Conservation (phyloP, 192 early-diverging fungal genomes). For the Chytriomyces hyalinus region DNA sequence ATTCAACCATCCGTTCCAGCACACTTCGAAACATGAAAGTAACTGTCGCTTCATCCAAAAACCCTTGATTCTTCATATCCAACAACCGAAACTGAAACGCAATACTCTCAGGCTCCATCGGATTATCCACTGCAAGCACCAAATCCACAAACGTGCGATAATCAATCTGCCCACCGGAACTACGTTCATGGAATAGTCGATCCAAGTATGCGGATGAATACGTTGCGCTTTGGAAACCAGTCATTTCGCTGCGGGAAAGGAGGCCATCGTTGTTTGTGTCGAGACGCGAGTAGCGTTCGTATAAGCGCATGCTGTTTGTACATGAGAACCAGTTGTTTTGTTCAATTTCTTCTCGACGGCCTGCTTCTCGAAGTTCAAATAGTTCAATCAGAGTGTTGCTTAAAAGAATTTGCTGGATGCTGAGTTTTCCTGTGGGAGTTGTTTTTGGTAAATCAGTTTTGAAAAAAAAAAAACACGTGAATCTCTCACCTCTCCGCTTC, state of each 20-base stretch:
- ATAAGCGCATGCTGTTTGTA: not conserved
- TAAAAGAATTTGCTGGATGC: constrained; percentile 55
- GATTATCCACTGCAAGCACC: constrained; percentile 59
- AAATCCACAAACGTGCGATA: constrained; percentile 58
- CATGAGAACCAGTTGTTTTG: constrained; percentile 60
- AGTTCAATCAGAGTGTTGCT: constrained; percentile 60
- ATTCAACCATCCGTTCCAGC: constrained; percentile 44
- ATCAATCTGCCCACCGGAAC: constrained; percentile 29
- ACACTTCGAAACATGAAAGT: constrained; percentile 58
- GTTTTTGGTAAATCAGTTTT: not conserved
- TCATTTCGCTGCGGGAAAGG: constrained; percentile 50
- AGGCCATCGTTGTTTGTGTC: constrained; percentile 59
- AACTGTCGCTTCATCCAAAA: constrained; percentile 52
- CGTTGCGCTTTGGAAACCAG: constrained; percentile 47
- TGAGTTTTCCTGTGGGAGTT: constrained; percentile 50
- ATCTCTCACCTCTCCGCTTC: constrained; percentile 38
- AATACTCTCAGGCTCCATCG: constrained; percentile 52
- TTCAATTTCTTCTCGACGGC: constrained; percentile 45
- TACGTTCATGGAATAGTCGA: constrained; percentile 53
- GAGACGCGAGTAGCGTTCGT: constrained; percentile 46
- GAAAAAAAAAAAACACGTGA: not conserved
- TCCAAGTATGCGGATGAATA: constrained; percentile 58
- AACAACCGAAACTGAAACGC: constrained; percentile 52
- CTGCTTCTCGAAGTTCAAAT: constrained; percentile 58
- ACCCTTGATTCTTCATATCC: constrained; percentile 53